Base-by-base conservation (phyloP, 805 yeast genomes). In the Saturnispora silvae region DNA sequence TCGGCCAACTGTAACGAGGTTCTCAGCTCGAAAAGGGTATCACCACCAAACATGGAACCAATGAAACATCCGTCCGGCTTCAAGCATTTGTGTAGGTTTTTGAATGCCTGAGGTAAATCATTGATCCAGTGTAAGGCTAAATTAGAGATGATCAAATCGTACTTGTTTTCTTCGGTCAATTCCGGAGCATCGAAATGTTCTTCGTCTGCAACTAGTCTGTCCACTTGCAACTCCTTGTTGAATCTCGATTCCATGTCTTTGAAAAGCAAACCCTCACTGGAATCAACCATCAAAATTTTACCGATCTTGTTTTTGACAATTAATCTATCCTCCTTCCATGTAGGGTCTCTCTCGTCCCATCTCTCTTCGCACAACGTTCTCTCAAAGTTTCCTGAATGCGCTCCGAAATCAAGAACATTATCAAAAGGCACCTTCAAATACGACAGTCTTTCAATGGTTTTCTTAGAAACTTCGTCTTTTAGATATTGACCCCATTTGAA, bases 41-140 rank as follows among this genome's bases (percentile, higher is more conserved):
- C 95, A 9, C 87, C 89, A 16, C 89, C 92, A 46, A 81, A 71
- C 68, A 84, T 70, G 17, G 85, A 71, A 2, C 82, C 94, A 66
- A 84, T 67, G 46, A 84, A 81, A 50, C 86, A 63, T 2, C 94
- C 89, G 54, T 84, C 94, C 2, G 89, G 89, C 42, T 72, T 72
- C 26, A 84, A 61, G 19, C 81, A 65, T 4, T 59, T 51, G 51
- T 75, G 72, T 46, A 83, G 67, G 41, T 71, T 66, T 14, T 57
- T 54, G 35, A 83, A 65, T 2, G 74, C 70, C 1, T 66, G 63
- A 0, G 94, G 94, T n/a, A 84, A 65, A 48, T 84, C 87, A 50
- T 84, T 84, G 41, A 81, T 75, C 95, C 95, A 84, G 55, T 84
- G 94, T 52, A 84, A 52, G 17, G 82, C 69, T 45, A 82, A 55